Conservation (phyloP, 768 basidiomycete species). For the Favolaschia claudopus region DNA sequence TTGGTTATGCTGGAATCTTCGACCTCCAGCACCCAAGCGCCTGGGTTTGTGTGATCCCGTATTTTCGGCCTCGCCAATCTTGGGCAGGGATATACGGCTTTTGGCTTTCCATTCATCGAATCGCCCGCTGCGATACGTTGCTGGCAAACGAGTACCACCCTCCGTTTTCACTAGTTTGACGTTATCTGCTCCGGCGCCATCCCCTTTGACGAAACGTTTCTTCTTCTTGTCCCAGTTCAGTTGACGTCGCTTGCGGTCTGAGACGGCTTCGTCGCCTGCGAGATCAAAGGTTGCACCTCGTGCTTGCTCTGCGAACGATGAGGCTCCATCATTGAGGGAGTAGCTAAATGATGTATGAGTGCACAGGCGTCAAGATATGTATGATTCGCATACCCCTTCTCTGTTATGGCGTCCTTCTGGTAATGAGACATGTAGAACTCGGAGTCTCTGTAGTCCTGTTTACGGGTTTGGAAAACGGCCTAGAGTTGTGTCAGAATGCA, state of each 20-base stretch:
- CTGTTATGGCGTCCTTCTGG: constrained; percentile 85
- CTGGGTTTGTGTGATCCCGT: constrained; percentile 40
- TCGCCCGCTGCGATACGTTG: constrained; percentile 90
- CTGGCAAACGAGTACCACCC: constrained; percentile 89
- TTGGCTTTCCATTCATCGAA: constrained; percentile 96
- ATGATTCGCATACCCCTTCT: constrained; percentile 75
- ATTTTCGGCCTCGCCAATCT: constrained; percentile 83
- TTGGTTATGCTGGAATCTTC: constrained; percentile 79
- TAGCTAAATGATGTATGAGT: constrained; percentile 59
- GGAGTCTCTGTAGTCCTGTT: constrained; percentile 71
- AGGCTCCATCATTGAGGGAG: constrained; percentile 87
- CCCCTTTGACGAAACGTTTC: constrained; percentile 91
- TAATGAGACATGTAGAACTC: constrained; percentile 94
- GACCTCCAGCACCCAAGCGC: constrained; percentile 56
- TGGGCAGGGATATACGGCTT: constrained; percentile 74
- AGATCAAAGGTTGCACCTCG: constrained; percentile 83
- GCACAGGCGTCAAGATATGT: background rate
- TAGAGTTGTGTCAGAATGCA: constrained; percentile 35
- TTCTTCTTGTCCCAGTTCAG: constrained; percentile 96
- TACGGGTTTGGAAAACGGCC: constrained; percentile 73
- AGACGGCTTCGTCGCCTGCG: constrained; percentile 74
- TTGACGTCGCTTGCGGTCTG: constrained; percentile 65
- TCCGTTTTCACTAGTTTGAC: constrained; percentile 94
- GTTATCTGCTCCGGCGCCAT: constrained; percentile 88
- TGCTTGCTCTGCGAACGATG: constrained; percentile 88